phyloP scores from a whole-genome alignment of 208 protist species.

The Kentomonas sorsogonicus region DNA sequence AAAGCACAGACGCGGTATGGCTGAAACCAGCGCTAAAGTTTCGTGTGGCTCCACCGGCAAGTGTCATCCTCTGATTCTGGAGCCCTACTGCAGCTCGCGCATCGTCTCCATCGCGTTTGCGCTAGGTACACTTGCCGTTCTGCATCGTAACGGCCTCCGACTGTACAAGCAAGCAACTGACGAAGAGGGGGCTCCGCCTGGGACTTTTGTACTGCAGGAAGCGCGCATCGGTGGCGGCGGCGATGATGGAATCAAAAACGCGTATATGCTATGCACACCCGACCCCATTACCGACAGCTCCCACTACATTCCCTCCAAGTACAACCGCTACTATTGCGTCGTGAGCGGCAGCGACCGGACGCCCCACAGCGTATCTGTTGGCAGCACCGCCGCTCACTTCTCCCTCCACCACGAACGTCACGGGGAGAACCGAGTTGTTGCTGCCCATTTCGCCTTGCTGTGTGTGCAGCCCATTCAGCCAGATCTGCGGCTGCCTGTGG shows the following conservation, averaged over 20 bases:
- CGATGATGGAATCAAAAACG: no score
- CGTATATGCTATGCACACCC: no score
- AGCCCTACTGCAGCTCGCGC: conserved; percentile 36
- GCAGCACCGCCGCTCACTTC: conserved; percentile 56
- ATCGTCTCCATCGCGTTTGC: conserved; percentile 27
- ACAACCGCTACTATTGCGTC: conserved; percentile 48
- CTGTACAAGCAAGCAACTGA: no score
- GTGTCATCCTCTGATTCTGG: conserved; percentile 23
- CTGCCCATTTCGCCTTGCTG: conserved; percentile 40
- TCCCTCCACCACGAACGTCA: conserved; percentile 52
- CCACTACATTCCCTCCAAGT: conserved; percentile 20
- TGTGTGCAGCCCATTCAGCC: conserved; percentile 22
- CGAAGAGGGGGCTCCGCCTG: no score
- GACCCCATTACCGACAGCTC: conserved; percentile 11
- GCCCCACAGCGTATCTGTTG: conserved; percentile 58
- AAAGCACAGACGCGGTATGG: conserved; percentile 14
- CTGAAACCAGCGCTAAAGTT: no score
- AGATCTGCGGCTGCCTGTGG: conserved; percentile 22
- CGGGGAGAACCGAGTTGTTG: conserved; percentile 33
- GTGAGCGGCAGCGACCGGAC: conserved; percentile 51
- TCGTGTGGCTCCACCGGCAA: no score
- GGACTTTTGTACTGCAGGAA: no score
- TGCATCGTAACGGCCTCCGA: conserved; percentile 41
- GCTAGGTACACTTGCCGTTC: conserved; percentile 27
- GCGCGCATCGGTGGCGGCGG: no score